phyloP scores from a whole-genome alignment of 805 yeast species.

The Candida silvicultrix region DNA sequence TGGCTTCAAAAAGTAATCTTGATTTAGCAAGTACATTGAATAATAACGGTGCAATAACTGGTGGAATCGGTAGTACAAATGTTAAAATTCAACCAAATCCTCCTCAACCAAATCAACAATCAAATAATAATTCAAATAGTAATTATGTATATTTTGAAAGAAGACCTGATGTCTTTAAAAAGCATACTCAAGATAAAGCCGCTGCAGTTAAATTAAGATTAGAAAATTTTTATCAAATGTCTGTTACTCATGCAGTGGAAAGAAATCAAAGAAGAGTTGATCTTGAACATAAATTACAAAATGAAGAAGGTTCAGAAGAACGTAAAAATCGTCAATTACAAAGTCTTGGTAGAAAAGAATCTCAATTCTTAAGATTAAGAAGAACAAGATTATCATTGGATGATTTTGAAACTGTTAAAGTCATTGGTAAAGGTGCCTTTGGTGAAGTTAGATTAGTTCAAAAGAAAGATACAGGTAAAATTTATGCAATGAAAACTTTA shows the following conservation, averaged over 20 bases:
- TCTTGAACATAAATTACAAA: slow-evolving; percentile 75
- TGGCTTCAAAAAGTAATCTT: slow-evolving; percentile 17
- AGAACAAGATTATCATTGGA: slow-evolving; percentile 88
- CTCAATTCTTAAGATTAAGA: slow-evolving; percentile 81
- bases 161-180: slow-evolving; percentile 24
- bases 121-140: slow-evolving; percentile 7
- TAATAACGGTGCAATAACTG: not conserved
- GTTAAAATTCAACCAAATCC: slow-evolving; percentile 15
- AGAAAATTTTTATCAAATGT: slow-evolving; percentile 88
- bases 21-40: slow-evolving; percentile 16
- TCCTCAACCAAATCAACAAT: slow-evolving; percentile 7
- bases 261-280: slow-evolving; percentile 88
- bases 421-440: slow-evolving; percentile 99
- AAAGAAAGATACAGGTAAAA: slow-evolving; percentile 89
- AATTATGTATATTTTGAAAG: slow-evolving; percentile 24
- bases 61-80: slow-evolving; percentile 1
- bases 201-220: slow-evolving; percentile 63
- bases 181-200: slow-evolving; percentile 24
- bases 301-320: slow-evolving; percentile 55
- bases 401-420: slow-evolving; percentile 94
- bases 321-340: slow-evolving; percentile 71
- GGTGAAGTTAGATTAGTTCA: slow-evolving; percentile 96
- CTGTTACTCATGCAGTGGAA: slow-evolving; percentile 89
- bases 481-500: slow-evolving; percentile 89
- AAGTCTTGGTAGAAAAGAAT: slow-evolving; percentile 80